These are phyloP conservation scores for Mycosphaerelloides madeirae DNA, from an alignment of 2,329 filamentous ascomycete genomes.

Conservation along the genomic window DNA sequence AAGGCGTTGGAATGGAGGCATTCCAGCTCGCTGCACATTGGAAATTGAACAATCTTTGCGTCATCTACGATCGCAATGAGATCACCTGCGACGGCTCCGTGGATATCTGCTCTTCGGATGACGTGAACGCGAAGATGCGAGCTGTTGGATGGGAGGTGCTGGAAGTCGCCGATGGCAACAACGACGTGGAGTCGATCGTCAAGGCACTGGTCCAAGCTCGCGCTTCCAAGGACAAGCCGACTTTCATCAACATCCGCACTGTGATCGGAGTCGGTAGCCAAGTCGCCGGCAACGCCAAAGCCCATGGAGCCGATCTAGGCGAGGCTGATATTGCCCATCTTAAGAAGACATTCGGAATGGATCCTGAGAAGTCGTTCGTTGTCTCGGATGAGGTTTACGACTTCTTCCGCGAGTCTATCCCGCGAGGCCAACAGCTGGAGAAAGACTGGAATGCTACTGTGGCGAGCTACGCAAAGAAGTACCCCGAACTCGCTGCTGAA, in stretches of 20 bases:
- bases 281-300: conserved; percentile 48
- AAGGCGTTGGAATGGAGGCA: conserved; percentile 55
- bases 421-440: conserved; percentile 45
- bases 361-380: conserved; percentile 39
- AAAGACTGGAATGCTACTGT: conserved; percentile 48
- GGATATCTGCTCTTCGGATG: conserved; percentile 49
- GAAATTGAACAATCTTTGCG: conserved; percentile 51
- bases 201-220: conserved; percentile 40
- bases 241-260: conserved; percentile 54
- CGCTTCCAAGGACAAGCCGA: conserved; percentile 42
- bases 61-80: conserved; percentile 59
- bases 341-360: conserved; percentile 49
- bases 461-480: conserved; percentile 39
- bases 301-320: conserved; percentile 57
- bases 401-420: conserved; percentile 50
- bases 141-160: conserved; percentile 54
- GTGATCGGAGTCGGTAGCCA: conserved; percentile 52
- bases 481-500: conserved; percentile 49
- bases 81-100: conserved; percentile 56
- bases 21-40: conserved; percentile 55
- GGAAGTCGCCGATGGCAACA: conserved; percentile 51
- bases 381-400: conserved; percentile 43
- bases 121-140: conserved; percentile 55
- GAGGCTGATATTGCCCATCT: conserved; percentile 51
- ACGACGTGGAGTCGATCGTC: conserved; percentile 48